Conservation (phyloP, 306 rosid species). For the Prunus campanulata region DNA sequence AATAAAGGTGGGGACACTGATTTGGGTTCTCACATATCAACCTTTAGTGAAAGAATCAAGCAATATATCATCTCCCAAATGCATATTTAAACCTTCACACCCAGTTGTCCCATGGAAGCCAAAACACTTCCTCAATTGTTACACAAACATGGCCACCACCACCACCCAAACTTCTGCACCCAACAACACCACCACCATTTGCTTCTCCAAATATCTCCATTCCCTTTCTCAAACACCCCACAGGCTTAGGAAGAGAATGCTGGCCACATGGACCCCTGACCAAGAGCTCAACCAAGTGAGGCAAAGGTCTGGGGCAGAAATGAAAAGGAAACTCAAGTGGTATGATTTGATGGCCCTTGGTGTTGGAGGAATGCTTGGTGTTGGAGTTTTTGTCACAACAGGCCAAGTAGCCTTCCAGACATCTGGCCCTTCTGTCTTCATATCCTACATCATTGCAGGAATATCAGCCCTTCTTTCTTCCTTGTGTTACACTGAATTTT, state of each 20-base stretch:
- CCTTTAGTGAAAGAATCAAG: constrained; percentile 26
- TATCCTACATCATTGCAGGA: constrained; percentile 84
- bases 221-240: constrained; percentile 83
- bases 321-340: constrained; percentile 87
- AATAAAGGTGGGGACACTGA: constrained; percentile 37
- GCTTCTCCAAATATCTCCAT: constrained; percentile 52
- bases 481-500: constrained; percentile 84
- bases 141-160: constrained; percentile 32
- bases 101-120: constrained; percentile 29
- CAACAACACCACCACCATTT: constrained; percentile 31
- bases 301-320: constrained; percentile 86
- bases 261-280: constrained; percentile 92
- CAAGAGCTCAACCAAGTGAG: constrained; percentile 85
- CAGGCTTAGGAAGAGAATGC: constrained; percentile 74
- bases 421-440: constrained; percentile 85
- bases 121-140: constrained; percentile 26
- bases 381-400: constrained; percentile 91
- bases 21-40: constrained; percentile 28
- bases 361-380: constrained; percentile 97
- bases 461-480: constrained; percentile 89
- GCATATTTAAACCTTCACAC: constrained; percentile 54
- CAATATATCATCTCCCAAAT: constrained; percentile 37
- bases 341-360: constrained; percentile 81
- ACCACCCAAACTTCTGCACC: constrained; percentile 18
- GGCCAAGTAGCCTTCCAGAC: constrained; percentile 56